A percentile compares a stretch with the other conserved stretches of the same genome.
These are phyloP conservation scores for Penicillium sp. DNA, from an alignment of 2,329 filamentous ascomycete species.

Conservation along the genomic window DNA sequence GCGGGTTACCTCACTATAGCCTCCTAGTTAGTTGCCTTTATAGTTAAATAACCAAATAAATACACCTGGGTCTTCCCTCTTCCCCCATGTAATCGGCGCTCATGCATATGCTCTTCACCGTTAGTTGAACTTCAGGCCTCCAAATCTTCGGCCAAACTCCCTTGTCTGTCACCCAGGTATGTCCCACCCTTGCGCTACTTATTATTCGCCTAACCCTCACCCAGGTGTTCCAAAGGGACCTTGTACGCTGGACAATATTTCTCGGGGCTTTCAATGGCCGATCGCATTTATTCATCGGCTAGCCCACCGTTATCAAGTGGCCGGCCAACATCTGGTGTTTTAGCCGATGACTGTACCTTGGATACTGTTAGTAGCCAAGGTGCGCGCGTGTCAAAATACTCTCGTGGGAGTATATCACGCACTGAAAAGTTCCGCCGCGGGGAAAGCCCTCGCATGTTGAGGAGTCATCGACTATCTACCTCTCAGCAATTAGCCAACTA, in stretches of 20 bases:
- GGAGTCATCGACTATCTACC: not conserved
- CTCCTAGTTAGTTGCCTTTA: not conserved
- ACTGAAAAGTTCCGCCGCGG: constrained; percentile 5
- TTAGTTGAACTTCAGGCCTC: not conserved
- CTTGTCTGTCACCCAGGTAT: constrained; percentile 2
- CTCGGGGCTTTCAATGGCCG: constrained; percentile 7
- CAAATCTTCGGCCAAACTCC: constrained; percentile 9
- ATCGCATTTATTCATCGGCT: constrained; percentile 7
- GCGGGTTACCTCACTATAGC: not conserved
- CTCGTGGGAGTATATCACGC: constrained; percentile 7
- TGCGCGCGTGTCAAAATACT: constrained; percentile 4
- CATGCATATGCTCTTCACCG: not conserved
- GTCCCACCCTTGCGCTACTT: not conserved
- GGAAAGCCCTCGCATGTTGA: constrained; percentile 1
- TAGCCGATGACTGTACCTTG: constrained; percentile 7
- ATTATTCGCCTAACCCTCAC: constrained; percentile 3
- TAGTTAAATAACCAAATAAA: not conserved
- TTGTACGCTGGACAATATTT: constrained; percentile 3
- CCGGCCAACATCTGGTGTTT: constrained; percentile 1
- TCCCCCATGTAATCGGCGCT: not conserved
- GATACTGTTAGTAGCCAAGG: constrained; percentile 12
- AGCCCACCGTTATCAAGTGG: constrained; percentile 8
- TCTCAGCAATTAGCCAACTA: constrained; percentile 1
- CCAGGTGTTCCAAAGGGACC: constrained; percentile 6
- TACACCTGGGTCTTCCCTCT: not conserved